Evolutionary conservation across 345 rosid species (phyloP).

Genomic region (Populus deltoides): DNA sequence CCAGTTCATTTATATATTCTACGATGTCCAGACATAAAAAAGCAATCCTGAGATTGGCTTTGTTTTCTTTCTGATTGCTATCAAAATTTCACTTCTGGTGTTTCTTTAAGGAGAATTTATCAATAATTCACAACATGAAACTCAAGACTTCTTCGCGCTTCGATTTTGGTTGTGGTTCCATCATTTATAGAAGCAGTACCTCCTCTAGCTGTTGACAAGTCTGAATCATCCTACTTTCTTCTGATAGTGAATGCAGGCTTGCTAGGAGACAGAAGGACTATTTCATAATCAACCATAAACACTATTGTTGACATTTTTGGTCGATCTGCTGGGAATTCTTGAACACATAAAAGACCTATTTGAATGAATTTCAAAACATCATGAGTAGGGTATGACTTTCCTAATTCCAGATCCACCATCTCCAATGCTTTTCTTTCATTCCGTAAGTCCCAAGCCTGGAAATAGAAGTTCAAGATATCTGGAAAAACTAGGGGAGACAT

Average conservation of each 20-base stretch:
- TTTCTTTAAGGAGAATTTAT: too few relatives aligned
- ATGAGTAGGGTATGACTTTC: not conserved
- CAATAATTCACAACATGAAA: not conserved
- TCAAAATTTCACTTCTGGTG: too few relatives aligned
- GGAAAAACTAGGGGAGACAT: too few relatives aligned
- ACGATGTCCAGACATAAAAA: too few relatives aligned
- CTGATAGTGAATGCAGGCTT: not conserved
- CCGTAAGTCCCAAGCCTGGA: conserved; percentile 7
- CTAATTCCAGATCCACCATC: not conserved
- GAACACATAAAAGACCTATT: conserved; percentile 1
- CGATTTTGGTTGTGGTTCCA: not conserved
- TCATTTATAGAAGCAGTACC: not conserved
- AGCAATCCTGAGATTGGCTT: too few relatives aligned
- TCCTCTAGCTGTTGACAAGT: not conserved
- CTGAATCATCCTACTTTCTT: not conserved
- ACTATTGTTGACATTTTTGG: conserved; percentile 2
- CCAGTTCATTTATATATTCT: too few relatives aligned
- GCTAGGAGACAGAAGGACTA: not conserved
- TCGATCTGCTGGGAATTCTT: conserved; percentile 1
- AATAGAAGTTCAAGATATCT: not conserved
- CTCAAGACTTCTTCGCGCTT: not conserved
- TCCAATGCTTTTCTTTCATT: conserved; percentile 1
- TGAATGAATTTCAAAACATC: not conserved
- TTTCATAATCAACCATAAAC: conserved; percentile 2
- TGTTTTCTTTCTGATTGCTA: too few relatives aligned